Conservation (phyloP, 2,329 filamentous ascomycete genomes). For the Alternaria postmessia region DNA sequence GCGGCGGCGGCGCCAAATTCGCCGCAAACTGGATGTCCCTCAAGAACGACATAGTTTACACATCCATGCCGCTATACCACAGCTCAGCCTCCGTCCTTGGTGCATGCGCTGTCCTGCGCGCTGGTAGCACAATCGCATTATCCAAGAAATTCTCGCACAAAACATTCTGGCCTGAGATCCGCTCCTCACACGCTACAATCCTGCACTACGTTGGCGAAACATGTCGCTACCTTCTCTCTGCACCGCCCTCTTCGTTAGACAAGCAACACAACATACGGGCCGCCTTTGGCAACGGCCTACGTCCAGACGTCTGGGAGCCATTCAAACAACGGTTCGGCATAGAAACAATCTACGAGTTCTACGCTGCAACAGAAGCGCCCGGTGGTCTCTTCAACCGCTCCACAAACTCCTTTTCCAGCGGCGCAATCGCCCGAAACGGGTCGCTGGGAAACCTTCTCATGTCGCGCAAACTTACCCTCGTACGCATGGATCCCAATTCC, state of each 20-base stretch:
- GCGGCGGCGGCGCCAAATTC: slow-evolving; percentile 27
- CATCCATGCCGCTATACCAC: slow-evolving; percentile 52
- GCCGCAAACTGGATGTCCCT: slow-evolving; percentile 35
- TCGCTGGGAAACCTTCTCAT: slow-evolving; percentile 62
- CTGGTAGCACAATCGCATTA: slow-evolving; percentile 40
- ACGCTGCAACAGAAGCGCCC: slow-evolving; percentile 61
- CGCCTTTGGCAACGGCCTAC: slow-evolving; percentile 52
- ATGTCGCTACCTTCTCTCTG: slow-evolving; percentile 50
- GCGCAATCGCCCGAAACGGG: slow-evolving; percentile 76
- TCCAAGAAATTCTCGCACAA: slow-evolving; percentile 47
- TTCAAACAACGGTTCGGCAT: slow-evolving; percentile 54
- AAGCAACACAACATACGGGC: slow-evolving; percentile 42
- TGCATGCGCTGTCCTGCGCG: slow-evolving; percentile 36
- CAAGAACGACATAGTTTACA: slow-evolving; percentile 46
- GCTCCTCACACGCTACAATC: slow-evolving; percentile 46
- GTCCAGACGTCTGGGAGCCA: slow-evolving; percentile 52
- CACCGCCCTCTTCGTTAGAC: slow-evolving; percentile 42
- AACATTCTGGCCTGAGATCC: slow-evolving; percentile 51
- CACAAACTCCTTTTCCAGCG: slow-evolving; percentile 65
- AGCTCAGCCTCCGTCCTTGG: slow-evolving; percentile 42
- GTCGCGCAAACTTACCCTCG: slow-evolving; percentile 65
- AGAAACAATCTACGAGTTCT: slow-evolving; percentile 50
- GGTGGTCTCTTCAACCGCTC: slow-evolving; percentile 63
- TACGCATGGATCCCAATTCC: slow-evolving; percentile 71
- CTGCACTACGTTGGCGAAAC: slow-evolving; percentile 53